These are phyloP conservation scores for Paecilomyces niveus DNA, from an alignment of 2,329 filamentous ascomycete genomes.

Conservation along the genomic window DNA sequence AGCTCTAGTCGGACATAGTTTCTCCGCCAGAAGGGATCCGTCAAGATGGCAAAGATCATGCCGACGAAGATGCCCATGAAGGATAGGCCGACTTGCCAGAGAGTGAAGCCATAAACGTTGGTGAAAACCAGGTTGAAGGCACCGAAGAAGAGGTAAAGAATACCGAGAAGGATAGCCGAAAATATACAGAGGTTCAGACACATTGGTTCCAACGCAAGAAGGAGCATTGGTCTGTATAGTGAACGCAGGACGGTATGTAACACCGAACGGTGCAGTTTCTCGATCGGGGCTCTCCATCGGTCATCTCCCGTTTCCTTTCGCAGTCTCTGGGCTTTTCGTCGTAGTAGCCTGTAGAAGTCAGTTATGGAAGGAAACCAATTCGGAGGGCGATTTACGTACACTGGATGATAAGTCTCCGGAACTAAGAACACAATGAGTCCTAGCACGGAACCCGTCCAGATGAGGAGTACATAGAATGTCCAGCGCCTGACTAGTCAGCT, in stretches of 20 bases:
- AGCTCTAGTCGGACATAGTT: slow-evolving; percentile 36
- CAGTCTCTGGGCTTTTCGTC: slow-evolving; percentile 61
- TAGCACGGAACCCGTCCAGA: slow-evolving; percentile 66
- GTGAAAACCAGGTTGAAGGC: slow-evolving; percentile 76
- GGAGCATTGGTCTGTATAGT: slow-evolving; percentile 63
- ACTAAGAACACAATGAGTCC: slow-evolving; percentile 62
- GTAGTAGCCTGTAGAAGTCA: slow-evolving; percentile 55
- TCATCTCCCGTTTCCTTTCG: slow-evolving; percentile 72
- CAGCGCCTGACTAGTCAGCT: slow-evolving; percentile 48
- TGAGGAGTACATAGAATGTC: slow-evolving; percentile 78
- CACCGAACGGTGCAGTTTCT: slow-evolving; percentile 64
- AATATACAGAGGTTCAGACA: slow-evolving; percentile 73
- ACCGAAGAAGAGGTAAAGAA: slow-evolving; percentile 86
- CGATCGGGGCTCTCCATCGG: slow-evolving; percentile 68
- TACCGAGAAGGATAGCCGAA: slow-evolving; percentile 76
- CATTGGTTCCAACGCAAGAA: slow-evolving; percentile 79
- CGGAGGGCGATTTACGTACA: slow-evolving; percentile 18
- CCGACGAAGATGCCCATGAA: slow-evolving; percentile 56
- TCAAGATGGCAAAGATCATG: slow-evolving; percentile 38
- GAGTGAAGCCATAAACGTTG: slow-evolving; percentile 65
- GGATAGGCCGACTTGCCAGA: slow-evolving; percentile 72
- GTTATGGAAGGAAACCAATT: slow-evolving; percentile 29
- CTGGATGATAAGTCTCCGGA: slow-evolving; percentile 75
- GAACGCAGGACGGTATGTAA: slow-evolving; percentile 51
- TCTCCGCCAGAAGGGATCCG: slow-evolving; percentile 40